Base-by-base conservation (phyloP, 164 flowering plant genomes). In the Dillenia suffruticosa region DNA sequence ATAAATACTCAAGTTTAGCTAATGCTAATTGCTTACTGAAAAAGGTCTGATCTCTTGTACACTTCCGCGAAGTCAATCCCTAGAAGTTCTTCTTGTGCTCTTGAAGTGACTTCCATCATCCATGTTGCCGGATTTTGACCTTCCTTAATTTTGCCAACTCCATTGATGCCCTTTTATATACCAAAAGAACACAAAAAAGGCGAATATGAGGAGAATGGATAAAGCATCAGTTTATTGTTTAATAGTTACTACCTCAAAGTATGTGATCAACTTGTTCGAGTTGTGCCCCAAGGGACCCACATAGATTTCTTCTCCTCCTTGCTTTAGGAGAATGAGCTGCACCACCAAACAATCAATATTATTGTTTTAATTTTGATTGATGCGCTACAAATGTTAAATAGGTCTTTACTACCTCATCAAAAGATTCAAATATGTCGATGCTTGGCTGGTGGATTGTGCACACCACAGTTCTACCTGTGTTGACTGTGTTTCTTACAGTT, bases 361-460 rank as follows among this genome's bases (percentile, higher is more conserved):
- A 19, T 19, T 19, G 22, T 1, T 19, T 19, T 19, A 19, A 19
- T 19, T 19, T 19, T 19, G 22, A 19, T 1, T 1, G 22, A 19
- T 1, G 1, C 22, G 22, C 22, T 19, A 19, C 22, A 19, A 19
- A 19, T 19, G 22, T 19, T 19, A 19, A 19, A 19, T 19, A 19
- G 22, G 22, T 1, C 12, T 14, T 22, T 24, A 63, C 62, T 19
- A 82, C 83, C 83, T 83, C 87, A 57, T 83, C 87, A 53, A 83
- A 83, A 1, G 87, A 72, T 59, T 82, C 87, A 62, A 82, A 82
- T 49, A 82, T 80, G 68, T 82, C 84, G 46, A 82, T 82, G 66
- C 87, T 82, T 14, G 87, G 87, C 68, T 82, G 87, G 73, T 82
- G 87, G 49, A 82, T 82, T 46, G 87, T 82, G 82, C 87, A 82